Evolutionary conservation across 441 rosid species (phyloP).

Genomic region (Populus hybrid): DNA sequence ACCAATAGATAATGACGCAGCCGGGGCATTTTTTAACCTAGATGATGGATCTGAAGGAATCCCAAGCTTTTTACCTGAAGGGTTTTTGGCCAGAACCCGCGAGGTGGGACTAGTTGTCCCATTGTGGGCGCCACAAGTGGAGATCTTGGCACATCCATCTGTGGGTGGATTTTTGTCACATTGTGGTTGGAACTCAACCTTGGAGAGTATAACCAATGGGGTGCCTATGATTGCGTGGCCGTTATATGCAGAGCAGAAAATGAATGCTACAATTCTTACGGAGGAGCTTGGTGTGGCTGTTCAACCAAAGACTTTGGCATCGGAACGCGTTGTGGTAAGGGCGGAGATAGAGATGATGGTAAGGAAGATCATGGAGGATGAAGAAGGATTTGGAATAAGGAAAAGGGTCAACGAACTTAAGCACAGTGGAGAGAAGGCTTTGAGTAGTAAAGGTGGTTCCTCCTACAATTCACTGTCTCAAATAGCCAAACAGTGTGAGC

Average conservation of each 20-base stretch:
- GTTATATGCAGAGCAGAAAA: slow-evolving; percentile 53
- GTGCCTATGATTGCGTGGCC: slow-evolving; percentile 68
- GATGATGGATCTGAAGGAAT: background rate
- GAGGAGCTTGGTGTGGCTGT: slow-evolving; percentile 42
- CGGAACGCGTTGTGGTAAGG: slow-evolving; percentile 21
- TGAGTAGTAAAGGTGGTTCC: no score
- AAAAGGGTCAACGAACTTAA: no score
- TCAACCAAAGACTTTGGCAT: slow-evolving; percentile 26
- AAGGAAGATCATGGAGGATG: no score
- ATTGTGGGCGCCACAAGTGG: slow-evolving; percentile 50
- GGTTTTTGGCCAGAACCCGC: slow-evolving; percentile 17
- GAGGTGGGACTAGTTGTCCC: slow-evolving; percentile 34
- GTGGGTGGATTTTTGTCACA: no score
- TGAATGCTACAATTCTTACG: slow-evolving; percentile 41
- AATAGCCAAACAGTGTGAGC: no score
- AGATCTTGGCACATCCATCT: slow-evolving; percentile 41
- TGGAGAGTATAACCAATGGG: slow-evolving; percentile 50
- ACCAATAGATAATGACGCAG: background rate
- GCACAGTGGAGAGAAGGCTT: no score
- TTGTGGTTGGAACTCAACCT: slow-evolving; percentile 59
- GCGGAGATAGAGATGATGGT: slow-evolving; percentile 16
- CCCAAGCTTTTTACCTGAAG: slow-evolving; percentile 25
- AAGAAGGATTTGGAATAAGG: no score
- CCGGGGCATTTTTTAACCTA: background rate
- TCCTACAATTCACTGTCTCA: no score